Percentiles rank a stretch among this genome's conserved stretches.
phyloP scores from a whole-genome alignment of 345 rosid genomes.

The Cardamine occulta region DNA sequence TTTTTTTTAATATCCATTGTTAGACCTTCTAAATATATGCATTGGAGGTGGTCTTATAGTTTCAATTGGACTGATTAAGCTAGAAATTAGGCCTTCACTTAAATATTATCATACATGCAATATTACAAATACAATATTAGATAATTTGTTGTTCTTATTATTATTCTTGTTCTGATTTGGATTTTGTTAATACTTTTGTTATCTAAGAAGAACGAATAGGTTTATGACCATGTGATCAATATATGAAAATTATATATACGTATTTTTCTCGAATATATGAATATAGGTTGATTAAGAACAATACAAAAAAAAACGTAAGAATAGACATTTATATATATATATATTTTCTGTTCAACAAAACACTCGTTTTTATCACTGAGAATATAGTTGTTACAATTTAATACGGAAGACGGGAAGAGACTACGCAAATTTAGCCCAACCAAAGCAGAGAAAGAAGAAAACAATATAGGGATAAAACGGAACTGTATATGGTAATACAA shows the following conservation, averaged over 20 bases:
- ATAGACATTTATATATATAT: not conserved
- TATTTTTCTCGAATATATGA: not conserved
- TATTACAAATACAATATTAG: not conserved
- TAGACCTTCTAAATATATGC: too few species aligned
- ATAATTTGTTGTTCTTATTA: not conserved
- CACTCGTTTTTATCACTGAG: not conserved
- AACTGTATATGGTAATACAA: slow-evolving; percentile 60
- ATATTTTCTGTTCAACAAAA: not conserved
- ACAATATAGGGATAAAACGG: slow-evolving; percentile 43
- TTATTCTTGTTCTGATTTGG: not conserved
- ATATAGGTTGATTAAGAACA: too few species aligned
- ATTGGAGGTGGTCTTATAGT: too few species aligned
- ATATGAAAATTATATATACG: not conserved
- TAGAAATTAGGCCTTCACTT: not conserved
- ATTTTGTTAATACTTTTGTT: not conserved
- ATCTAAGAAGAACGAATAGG: not conserved
- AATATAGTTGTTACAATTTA: not conserved
- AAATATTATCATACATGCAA: not conserved
- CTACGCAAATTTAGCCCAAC: not conserved
- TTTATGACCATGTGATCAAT: not conserved
- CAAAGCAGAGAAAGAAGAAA: not conserved
- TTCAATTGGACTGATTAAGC: not conserved
- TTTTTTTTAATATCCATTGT: too few species aligned
- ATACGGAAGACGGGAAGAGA: not conserved
- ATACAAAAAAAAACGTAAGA: not conserved